Base-by-base conservation (phyloP, 257 asterid species). In the Ilex asprella region DNA sequence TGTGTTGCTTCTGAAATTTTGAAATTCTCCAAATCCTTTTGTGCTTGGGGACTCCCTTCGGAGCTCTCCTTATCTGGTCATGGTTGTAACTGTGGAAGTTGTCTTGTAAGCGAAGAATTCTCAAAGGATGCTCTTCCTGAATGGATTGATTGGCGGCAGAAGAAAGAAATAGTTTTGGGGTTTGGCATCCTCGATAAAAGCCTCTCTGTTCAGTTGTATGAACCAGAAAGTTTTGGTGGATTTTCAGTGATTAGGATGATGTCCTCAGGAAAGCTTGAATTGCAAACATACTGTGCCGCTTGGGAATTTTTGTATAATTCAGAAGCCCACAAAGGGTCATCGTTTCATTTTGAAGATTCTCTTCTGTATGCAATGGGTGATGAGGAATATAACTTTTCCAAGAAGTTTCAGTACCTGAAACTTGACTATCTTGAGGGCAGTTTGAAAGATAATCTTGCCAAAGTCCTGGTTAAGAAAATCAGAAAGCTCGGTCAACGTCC, bases 91-190 rank as follows among this genome's bases (percentile, higher is more conserved):
- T 81, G 95, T 73, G 94, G 89, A 43, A 78, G 73, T 64, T 86
- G 90, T 66, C 66, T 83, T 9, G 67, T 83, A 54, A 77, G 79
- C 47, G 79, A 77, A 44, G 89, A 88, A 67, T 77, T 68, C 44
- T 64, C 69, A 15, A 75, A 79, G 62, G 77, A 69, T 35, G 66
- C 87, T 46, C 82, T 78, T 56, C 85, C 86, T 14, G 68, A 41
- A 58, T 88, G 98, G 98, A 73, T 80, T 67, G 88, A 86, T 70
- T 88, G 95, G 96, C 84, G 96, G 76, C 87, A 91, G 78, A 91
- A 78, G 60, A 78, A 73, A 62, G 80, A 71, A 35, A 27, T 76
- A 29, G 73, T 79, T 69, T 51, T 79, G 79, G 98, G 98, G 31
- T 86, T 91, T 77, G 81, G 83, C 54, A 70, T 86, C 71, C 80